These are phyloP conservation scores for Aschersonia sp. DNA, from an alignment of 2,329 filamentous ascomycete species.

Conservation along the genomic window DNA sequence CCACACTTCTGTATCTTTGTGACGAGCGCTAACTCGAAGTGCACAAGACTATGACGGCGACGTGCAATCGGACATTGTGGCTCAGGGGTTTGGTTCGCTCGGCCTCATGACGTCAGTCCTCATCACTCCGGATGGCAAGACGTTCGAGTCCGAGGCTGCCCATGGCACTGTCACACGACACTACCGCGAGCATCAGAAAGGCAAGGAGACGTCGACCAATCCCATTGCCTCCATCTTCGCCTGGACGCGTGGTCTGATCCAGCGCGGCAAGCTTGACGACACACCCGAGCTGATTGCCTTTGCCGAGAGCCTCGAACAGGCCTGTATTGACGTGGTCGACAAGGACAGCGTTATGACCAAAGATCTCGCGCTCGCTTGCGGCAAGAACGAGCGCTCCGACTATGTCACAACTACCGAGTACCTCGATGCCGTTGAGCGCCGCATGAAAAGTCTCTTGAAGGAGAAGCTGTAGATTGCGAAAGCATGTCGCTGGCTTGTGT, in stretches of 20 bases:
- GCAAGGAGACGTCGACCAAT: slow-evolving; percentile 93
- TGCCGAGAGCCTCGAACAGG: slow-evolving; percentile 81
- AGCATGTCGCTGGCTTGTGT: neutral
- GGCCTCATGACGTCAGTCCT: slow-evolving; percentile 98
- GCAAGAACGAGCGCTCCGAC: slow-evolving; percentile 67
- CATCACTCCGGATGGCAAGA: slow-evolving; percentile 91
- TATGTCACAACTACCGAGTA: slow-evolving; percentile 92
- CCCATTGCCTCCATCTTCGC: slow-evolving; percentile 98
- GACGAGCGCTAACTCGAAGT: neutral
- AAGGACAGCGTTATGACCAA: slow-evolving; percentile 97
- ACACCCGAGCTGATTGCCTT: slow-evolving; percentile 89
- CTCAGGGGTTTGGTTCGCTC: slow-evolving; percentile 94
- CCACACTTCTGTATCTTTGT: neutral
- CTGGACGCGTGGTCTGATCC: slow-evolving; percentile 88
- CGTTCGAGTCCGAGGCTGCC: slow-evolving; percentile 93
- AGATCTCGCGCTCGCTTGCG: slow-evolving; percentile 89
- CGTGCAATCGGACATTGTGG: slow-evolving; percentile 95
- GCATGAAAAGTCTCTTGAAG: slow-evolving; percentile 68
- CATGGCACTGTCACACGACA: slow-evolving; percentile 97
- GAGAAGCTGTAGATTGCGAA: slow-evolving; percentile 47
- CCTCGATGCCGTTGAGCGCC: slow-evolving; percentile 78
- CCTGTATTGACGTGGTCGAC: slow-evolving; percentile 89
- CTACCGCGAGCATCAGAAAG: slow-evolving; percentile 98
- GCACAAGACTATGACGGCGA: slow-evolving; percentile 87
- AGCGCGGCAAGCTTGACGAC: slow-evolving; percentile 82